phyloP scores from a whole-genome alignment of 75 land plant genomes.

The Isoetes taiwanensis region DNA sequence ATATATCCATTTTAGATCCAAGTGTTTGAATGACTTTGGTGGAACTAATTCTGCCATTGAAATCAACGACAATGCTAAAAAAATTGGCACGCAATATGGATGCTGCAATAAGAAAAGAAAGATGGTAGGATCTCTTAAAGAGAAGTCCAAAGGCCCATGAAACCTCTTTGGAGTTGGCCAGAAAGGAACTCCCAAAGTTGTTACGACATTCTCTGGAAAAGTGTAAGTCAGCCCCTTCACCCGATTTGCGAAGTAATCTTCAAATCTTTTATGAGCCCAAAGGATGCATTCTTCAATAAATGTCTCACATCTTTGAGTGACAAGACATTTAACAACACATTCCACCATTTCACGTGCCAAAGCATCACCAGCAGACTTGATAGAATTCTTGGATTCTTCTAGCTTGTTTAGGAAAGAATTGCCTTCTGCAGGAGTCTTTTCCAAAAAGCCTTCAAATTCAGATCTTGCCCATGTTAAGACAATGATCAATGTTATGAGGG shows the following conservation, averaged over 20 bases:
- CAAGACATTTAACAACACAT: not conserved
- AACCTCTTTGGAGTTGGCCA: conserved; percentile 91
- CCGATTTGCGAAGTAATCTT: conserved; percentile 82
- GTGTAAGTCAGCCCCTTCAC: conserved; percentile 88
- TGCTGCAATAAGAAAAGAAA: conserved; percentile 53
- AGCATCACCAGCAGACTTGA: conserved; percentile 1
- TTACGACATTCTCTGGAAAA: conserved; percentile 74
- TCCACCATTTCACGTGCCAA: not conserved
- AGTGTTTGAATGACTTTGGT: conserved; percentile 58
- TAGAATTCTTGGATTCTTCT: not conserved
- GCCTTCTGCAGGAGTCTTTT: conserved; percentile 2
- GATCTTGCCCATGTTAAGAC: conserved; percentile 6
- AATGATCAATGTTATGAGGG: conserved; percentile 4
- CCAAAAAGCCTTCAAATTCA: conserved; percentile 1
- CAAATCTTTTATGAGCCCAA: conserved; percentile 46
- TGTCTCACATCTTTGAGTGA: not conserved
- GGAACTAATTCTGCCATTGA: conserved; percentile 92
- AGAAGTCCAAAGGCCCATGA: conserved; percentile 58
- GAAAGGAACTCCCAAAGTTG: conserved; percentile 69
- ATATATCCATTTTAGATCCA: conserved; percentile 65
- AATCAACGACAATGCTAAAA: conserved; percentile 62
- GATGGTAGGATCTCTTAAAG: conserved; percentile 40
- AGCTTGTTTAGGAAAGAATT: not conserved
- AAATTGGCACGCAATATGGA: conserved; percentile 67
- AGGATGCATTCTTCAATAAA: conserved; percentile 5